phyloP scores from a whole-genome alignment of 1,284 basidiomycete species.

The Boletellus deceptivus region DNA sequence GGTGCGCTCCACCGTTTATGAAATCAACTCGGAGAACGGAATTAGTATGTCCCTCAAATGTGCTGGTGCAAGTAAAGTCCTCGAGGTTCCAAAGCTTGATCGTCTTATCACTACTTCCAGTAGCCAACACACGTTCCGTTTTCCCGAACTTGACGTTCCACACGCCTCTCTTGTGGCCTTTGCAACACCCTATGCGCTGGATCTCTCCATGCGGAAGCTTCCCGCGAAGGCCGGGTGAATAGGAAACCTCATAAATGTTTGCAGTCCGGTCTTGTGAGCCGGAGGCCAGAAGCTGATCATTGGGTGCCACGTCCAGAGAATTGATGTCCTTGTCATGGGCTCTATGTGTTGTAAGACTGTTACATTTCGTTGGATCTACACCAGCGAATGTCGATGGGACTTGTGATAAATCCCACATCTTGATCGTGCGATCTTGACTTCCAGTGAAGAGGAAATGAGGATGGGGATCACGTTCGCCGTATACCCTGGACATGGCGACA shows the following conservation, averaged over 20 bases:
- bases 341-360: conserved; percentile 84
- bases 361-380: conserved; percentile 50
- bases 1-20: conserved; percentile 79
- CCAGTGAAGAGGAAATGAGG: conserved; percentile 85
- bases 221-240: conserved; percentile 40
- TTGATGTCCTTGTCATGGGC: conserved; percentile 99
- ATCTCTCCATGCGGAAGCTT: conserved; percentile 62
- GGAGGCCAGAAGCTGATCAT: conserved; percentile 86
- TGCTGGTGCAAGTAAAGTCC: conserved; percentile 90
- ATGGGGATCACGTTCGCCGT: conserved; percentile 23
- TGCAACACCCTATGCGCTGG: conserved; percentile 82
- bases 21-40: conserved; percentile 95
- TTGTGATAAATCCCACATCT: conserved; percentile 90
- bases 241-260: conserved; percentile 84
- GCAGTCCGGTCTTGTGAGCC: conserved; percentile 96
- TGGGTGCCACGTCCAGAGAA: conserved; percentile 89
- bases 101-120: conserved; percentile 93
- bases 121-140: conserved; percentile 84
- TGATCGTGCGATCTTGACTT: conserved; percentile 95
- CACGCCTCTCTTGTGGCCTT: conserved; percentile 95
- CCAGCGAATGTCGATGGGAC: conserved; percentile 37
- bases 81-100: conserved; percentile 93
- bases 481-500: conserved; percentile 67
- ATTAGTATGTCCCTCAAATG: conserved; percentile 96
- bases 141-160: conserved; percentile 92